Evolutionary conservation across 257 asterid species (phyloP), one percentile per base, ranked within the genome.

Genomic region (Penstemon davidsonii): DNA sequence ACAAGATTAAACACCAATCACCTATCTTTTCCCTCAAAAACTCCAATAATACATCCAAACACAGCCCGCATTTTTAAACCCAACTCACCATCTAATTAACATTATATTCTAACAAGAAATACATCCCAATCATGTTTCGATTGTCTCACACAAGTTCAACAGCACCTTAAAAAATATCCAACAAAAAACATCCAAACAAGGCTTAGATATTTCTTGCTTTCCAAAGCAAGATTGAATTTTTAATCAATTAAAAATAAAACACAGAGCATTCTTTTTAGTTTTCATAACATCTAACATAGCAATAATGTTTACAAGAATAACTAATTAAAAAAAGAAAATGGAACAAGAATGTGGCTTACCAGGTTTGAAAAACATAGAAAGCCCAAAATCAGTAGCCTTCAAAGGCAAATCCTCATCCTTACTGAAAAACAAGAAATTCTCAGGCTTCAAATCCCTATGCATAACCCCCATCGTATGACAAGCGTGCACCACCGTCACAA

Each of bases 371-470:
- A 90, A 90, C 42, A 73, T 85, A 9, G 97, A 90, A 70, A 90
- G 64, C 1, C 97, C 97, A 68, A 86, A 90, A 81, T 90, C 97
- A 52, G 94, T 90, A 59, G 96, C 94, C 68, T 90, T 90, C n/a
- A 90, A 74, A 0, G 96, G 97, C 5, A 91, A 84, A 75, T 75
- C 78, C 72, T 90, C 97, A 63, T 71, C 85, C 2, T 71, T 51
- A 39, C 81, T 83, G 73, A 90, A 70, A 18, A 90, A 71, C 79
- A 90, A 72, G 81, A 87, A 90, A 74, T 90, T 90, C 75, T 90
- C 97, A 2, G 96, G 97, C 75, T 90, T 90, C 74, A 90, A 73
- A 79, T 90, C 96, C 72, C 96, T 79, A 67, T 90, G 96, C 82
- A 86, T 80, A 64, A 90, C 97, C 62, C 95, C 97, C 96, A 90